Evolutionary conservation across 1,284 basidiomycete genomes (phyloP).

Genomic region (Apiotrichum montevideense): DNA sequence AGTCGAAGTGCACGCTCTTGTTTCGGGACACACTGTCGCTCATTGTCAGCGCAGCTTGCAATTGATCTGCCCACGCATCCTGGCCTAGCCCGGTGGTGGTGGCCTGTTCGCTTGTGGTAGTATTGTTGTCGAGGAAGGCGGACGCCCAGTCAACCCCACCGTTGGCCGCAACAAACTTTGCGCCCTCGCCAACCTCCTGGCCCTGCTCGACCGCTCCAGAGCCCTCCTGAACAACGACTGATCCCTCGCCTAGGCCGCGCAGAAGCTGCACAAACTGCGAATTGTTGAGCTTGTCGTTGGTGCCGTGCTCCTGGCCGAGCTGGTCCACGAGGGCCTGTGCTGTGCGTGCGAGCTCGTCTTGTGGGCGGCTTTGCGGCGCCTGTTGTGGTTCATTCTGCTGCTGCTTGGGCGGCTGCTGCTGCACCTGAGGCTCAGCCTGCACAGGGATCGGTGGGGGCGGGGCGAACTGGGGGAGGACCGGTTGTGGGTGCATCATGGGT

Average conservation of each 20-base stretch:
- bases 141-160: constrained; percentile 22
- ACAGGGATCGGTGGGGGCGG: constrained; percentile 1
- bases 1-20: constrained; percentile 47
- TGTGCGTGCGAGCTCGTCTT: constrained; percentile 67
- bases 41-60: constrained; percentile 30
- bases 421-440: constrained; percentile 3
- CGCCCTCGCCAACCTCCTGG: constrained; percentile 39
- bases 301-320: constrained; percentile 47
- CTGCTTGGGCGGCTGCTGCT: background rate
- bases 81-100: background rate
- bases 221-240: constrained; percentile 68
- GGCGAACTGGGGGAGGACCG: constrained; percentile 4
- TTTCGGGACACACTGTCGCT: constrained; percentile 12
- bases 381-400: background rate
- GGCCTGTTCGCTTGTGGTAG: background rate
- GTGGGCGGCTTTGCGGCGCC: constrained; percentile 4
- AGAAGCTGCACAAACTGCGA: constrained; percentile 84
- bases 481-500: background rate
- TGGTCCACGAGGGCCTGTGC: constrained; percentile 66
- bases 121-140: constrained; percentile 4
- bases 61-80: constrained; percentile 36
- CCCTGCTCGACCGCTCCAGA: constrained; percentile 12
- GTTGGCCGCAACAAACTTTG: constrained; percentile 37
- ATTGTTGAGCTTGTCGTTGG: constrained; percentile 81
- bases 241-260: constrained; percentile 72